These are phyloP conservation scores for Diutina scorzettiae DNA, from an alignment of 1,139 yeast species.

Conservation along the genomic window DNA sequence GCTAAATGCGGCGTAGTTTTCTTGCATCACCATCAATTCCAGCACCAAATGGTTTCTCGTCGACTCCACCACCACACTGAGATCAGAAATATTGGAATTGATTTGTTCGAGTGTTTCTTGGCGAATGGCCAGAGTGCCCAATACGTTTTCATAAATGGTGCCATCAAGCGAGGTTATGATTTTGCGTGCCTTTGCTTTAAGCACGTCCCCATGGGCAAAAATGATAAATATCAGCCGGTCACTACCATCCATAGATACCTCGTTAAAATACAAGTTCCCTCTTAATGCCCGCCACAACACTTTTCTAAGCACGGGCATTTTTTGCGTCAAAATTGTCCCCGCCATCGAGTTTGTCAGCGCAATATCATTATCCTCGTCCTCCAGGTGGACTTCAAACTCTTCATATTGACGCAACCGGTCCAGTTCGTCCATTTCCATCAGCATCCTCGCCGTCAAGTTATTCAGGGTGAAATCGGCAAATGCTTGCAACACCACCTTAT, in stretches of 20 bases:
- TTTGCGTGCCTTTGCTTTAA: slow-evolving; percentile 54
- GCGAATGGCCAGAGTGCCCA: slow-evolving; percentile 41
- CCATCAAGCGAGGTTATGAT: slow-evolving; percentile 85
- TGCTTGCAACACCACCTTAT: slow-evolving; percentile 20
- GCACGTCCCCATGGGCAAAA: slow-evolving; percentile 76
- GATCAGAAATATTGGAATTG: slow-evolving; percentile 36
- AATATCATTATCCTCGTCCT: slow-evolving; percentile 15
- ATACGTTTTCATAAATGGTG: slow-evolving; percentile 49
- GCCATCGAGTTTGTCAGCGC: slow-evolving; percentile 15
- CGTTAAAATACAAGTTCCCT: slow-evolving; percentile 42
- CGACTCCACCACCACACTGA: slow-evolving; percentile 47
- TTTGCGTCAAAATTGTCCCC: slow-evolving; percentile 35
- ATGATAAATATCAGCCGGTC: slow-evolving; percentile 69
- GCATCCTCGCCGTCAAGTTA: slow-evolving; percentile 1
- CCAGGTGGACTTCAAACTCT: slow-evolving; percentile 14
- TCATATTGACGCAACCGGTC: slow-evolving; percentile 9
- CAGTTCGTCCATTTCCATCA: slow-evolving; percentile 5
- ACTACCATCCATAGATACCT: slow-evolving; percentile 33
- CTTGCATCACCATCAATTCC: slow-evolving; percentile 64
- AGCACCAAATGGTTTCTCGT: slow-evolving; percentile 61
- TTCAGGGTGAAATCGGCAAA: slow-evolving; percentile 19
- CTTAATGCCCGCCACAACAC: slow-evolving; percentile 45
- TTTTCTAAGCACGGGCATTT: slow-evolving; percentile 34
- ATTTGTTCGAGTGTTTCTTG: slow-evolving; percentile 48
- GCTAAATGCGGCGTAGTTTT: slow-evolving; percentile 25